Conservation (phyloP, 1,139 yeast species). For the Yamadazyma membranifaciens region DNA sequence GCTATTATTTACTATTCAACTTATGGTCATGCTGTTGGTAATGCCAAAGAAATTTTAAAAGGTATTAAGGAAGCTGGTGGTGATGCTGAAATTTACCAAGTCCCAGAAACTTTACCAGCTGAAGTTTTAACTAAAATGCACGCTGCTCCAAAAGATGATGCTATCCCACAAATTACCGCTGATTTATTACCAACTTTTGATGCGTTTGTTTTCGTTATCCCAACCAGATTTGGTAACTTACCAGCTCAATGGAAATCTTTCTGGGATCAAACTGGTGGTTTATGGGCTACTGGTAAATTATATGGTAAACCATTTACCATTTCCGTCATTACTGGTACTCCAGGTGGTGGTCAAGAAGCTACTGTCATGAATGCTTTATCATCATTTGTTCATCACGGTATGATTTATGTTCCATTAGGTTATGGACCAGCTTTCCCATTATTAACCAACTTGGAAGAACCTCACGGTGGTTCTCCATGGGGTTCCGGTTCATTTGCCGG, state of each 20-base stretch:
- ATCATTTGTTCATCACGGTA: slow-evolving; percentile 74
- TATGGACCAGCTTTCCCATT: slow-evolving; percentile 61
- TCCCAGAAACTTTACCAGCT: slow-evolving; percentile 71
- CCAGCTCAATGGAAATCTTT: slow-evolving; percentile 82
- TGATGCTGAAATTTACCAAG: slow-evolving; percentile 67
- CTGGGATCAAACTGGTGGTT: slow-evolving; percentile 80
- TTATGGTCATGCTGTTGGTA: slow-evolving; percentile 71
- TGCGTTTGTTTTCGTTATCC: slow-evolving; percentile 76
- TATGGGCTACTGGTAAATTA: slow-evolving; percentile 77
- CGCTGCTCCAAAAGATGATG: slow-evolving; percentile 64
- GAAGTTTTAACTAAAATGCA: slow-evolving; percentile 61
- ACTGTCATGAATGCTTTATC: slow-evolving; percentile 67
- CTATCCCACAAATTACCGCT: slow-evolving; percentile 65
- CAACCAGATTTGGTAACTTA: slow-evolving; percentile 80
- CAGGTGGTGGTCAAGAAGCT: slow-evolving; percentile 83
- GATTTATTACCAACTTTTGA: slow-evolving; percentile 65
- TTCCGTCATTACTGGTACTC: slow-evolving; percentile 77
- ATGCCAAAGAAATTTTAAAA: slow-evolving; percentile 67
- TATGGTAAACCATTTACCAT: slow-evolving; percentile 76
- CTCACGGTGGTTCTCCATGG: slow-evolving; percentile 86
- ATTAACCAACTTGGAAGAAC: slow-evolving; percentile 60
- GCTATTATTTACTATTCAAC: slow-evolving; percentile 76
- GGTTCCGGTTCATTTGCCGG: slow-evolving; percentile 86
- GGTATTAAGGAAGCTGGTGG: slow-evolving; percentile 80
- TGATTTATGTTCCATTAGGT: slow-evolving; percentile 78